phyloP scores from a whole-genome alignment of 352 stramenopile genomes.

The Pseudoperonospora humuli region DNA sequence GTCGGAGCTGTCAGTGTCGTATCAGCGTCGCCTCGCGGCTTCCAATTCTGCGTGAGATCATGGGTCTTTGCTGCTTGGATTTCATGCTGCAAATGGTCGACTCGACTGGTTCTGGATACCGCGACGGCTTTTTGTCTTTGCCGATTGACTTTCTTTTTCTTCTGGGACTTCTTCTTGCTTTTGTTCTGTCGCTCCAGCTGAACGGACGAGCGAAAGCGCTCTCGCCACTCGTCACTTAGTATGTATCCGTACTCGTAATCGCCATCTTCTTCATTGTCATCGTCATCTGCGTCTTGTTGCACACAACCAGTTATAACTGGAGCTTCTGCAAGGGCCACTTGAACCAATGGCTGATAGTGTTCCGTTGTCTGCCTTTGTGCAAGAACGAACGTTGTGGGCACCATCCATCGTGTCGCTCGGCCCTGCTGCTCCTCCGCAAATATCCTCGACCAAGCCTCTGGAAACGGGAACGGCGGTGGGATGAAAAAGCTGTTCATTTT shows the following conservation, averaged over 20 bases:
- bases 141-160: constrained; percentile 13
- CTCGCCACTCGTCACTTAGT: constrained; percentile 64
- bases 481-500: constrained; percentile 37
- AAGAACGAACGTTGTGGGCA: constrained; percentile 14
- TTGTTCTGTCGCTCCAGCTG: constrained; percentile 5
- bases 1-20: not conserved
- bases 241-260: constrained; percentile 65
- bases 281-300: not conserved
- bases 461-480: constrained; percentile 74
- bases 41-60: constrained; percentile 28
- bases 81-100: constrained; percentile 32
- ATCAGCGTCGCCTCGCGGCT: constrained; percentile 1
- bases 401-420: constrained; percentile 42
- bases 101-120: constrained; percentile 16
- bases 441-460: constrained; percentile 48
- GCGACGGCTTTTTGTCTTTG: constrained; percentile 1
- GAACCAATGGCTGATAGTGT: not conserved
- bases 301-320: not conserved
- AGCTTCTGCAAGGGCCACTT: not conserved
- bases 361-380: not conserved
- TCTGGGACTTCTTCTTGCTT: constrained; percentile 3
- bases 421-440: constrained; percentile 25
- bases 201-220: constrained; percentile 31
- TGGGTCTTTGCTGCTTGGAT: constrained; percentile 31
- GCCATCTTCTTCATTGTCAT: constrained; percentile 17